Base-by-base conservation (phyloP, 129 eudicot species). In the Helianthus tuberosus region DNA sequence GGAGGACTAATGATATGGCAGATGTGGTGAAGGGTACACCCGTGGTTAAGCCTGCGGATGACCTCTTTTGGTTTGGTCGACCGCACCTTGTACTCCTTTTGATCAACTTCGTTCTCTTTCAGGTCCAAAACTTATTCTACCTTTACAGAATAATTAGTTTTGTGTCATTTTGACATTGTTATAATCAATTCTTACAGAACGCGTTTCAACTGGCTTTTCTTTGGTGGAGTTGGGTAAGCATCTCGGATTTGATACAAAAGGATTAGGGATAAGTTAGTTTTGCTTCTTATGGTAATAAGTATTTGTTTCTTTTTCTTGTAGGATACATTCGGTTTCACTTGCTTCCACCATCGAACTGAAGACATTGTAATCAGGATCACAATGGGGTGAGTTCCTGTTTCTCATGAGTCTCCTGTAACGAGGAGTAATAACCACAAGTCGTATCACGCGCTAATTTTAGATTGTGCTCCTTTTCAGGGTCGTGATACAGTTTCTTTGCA, bases 191-290 rank as follows among this genome's bases (percentile, higher is more conserved):
- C 13, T 46, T 59, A 77, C 65, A 89, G 96, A 91, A 91, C 46
- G 91, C 97, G 11, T 88, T 88, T 80, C 91, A 85, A 39, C 38
- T 91, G 47, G 97, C 97, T 6, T 83, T 84, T 85, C 69, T 91
- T 50, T 59, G 80, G 55, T 88, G 90, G 96, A 77, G 85, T 82
- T 82, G 84, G 92, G 97, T 91, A 78, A 80, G 90, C 64, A 8
- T 58, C 48, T 67, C 17, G 12, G 47, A 8, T 15, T 5, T n/a
- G 5, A 32, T 17, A 62, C 25, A 6, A 6, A 43, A 50, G 15
- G 3, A 64, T 27, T 62, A n/a, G 41, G 9, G 25, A 64, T 7
- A 5, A 17, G 15, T 20, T 16, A 8, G 54, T 62, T 41, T 20
- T 62, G n/a, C 47, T 41, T 55, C 23, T 14, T 8, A 14, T 47